Conservation (phyloP, 2,329 filamentous ascomycete species). For the Epichloe baconii region DNA sequence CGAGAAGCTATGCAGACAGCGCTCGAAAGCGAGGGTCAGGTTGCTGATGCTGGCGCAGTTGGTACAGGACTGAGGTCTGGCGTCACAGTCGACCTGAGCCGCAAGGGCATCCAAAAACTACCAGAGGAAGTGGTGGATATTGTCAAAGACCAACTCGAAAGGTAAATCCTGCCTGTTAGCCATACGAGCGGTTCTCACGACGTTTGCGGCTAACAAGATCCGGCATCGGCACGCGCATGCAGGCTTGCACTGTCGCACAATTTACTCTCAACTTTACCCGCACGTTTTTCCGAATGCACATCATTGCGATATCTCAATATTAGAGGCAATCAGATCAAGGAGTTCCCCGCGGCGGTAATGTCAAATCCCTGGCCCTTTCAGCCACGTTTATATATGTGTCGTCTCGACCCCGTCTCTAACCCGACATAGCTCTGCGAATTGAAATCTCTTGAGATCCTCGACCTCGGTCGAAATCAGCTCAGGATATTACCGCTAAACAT, state of each 20-base stretch:
- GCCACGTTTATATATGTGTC: neutral
- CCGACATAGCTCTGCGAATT: conserved; percentile 63
- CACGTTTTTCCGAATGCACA: conserved; percentile 61
- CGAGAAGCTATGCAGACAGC: conserved; percentile 55
- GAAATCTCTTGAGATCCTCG: conserved; percentile 78
- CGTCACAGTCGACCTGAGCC: conserved; percentile 66
- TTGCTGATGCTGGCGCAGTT: conserved; percentile 44
- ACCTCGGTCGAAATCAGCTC: conserved; percentile 81
- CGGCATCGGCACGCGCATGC: neutral
- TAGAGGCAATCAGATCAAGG: conserved; percentile 58
- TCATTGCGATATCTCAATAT: conserved; percentile 71
- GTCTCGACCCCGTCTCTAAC: conserved; percentile 12
- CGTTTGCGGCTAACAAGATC: neutral
- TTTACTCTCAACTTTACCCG: conserved; percentile 54
- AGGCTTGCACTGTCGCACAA: conserved; percentile 77
- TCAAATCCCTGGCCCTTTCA: conserved; percentile 3
- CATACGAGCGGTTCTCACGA: neutral
- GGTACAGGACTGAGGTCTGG: conserved; percentile 52
- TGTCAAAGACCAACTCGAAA: conserved; percentile 60
- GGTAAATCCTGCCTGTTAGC: conserved; percentile 29
- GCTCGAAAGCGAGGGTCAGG: conserved; percentile 52
- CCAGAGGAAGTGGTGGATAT: conserved; percentile 64
- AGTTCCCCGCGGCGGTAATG: conserved; percentile 44
- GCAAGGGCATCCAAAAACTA: conserved; percentile 57
- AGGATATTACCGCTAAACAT: conserved; percentile 66